Evolutionary conservation across 352 stramenopile species (phyloP).

Genomic region (Elongisporangium undulatum): DNA sequence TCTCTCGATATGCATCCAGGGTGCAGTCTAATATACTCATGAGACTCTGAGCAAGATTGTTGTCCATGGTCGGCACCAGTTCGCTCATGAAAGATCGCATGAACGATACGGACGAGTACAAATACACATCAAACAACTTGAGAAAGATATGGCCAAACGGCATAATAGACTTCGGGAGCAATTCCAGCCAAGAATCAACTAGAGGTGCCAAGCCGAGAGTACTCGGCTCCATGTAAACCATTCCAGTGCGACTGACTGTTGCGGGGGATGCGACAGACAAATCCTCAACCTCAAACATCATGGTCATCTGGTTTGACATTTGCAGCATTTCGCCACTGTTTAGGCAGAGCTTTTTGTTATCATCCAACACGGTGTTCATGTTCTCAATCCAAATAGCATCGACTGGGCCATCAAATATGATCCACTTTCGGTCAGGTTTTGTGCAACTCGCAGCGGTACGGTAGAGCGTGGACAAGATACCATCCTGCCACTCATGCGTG

Average conservation of each 20-base stretch:
- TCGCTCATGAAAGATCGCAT: constrained; percentile 86
- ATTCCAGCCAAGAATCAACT: constrained; percentile 86
- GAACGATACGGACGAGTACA: constrained; percentile 84
- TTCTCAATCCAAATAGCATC: constrained; percentile 98
- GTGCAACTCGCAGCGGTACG: constrained; percentile 87
- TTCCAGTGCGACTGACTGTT: constrained; percentile 92
- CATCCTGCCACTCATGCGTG: constrained; percentile 94
- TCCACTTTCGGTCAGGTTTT: constrained; percentile 89
- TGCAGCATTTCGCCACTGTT: constrained; percentile 94
- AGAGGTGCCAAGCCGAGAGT: constrained; percentile 90
- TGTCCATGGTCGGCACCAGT: constrained; percentile 91
- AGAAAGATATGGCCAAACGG: constrained; percentile 45
- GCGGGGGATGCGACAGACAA: constrained; percentile 91
- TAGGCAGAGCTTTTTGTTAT: constrained; percentile 96
- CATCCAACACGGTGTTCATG: constrained; percentile 96
- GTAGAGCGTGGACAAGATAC: constrained; percentile 89
- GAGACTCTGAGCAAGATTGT: constrained; percentile 89
- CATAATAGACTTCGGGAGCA: constrained; percentile 30
- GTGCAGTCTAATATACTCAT: constrained; percentile 93
- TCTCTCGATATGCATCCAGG: constrained; percentile 62
- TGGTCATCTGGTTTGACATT: constrained; percentile 94
- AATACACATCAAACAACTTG: constrained; percentile 88
- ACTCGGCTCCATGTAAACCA: constrained; percentile 96
- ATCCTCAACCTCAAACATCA: constrained; percentile 97
- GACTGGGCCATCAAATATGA: constrained; percentile 94